Evolutionary conservation across 441 rosid species (phyloP).

Genomic region (Arabidopsis hybrid): DNA sequence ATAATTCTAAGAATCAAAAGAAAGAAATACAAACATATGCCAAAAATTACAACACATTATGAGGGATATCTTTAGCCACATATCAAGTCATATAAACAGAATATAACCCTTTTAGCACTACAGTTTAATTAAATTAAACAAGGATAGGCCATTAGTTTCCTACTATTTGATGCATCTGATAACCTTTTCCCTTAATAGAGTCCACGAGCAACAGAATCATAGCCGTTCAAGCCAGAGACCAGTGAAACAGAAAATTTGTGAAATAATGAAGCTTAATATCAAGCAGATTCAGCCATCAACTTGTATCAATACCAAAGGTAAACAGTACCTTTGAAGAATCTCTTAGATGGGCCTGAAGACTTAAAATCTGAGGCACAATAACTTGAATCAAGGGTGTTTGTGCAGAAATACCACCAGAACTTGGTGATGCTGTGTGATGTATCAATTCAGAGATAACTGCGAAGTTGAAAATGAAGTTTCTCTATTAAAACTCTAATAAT

Average conservation of each 20-base stretch:
- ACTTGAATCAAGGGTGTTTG: slow-evolving; percentile 95
- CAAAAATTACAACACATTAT: slow-evolving; percentile 7
- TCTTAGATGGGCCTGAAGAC: slow-evolving; percentile 76
- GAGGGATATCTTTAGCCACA: slow-evolving; percentile 29
- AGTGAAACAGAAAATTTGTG: too few species aligned
- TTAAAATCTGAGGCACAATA: slow-evolving; percentile 93
- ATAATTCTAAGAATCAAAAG: slow-evolving; percentile 31
- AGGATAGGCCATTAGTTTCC: slow-evolving; percentile 1
- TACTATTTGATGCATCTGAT: slow-evolving; percentile 7
- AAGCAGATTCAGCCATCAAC: slow-evolving; percentile 16
- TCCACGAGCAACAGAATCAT: slow-evolving; percentile 24
- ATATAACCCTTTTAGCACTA: slow-evolving; percentile 8
- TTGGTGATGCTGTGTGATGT: slow-evolving; percentile 80
- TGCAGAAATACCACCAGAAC: slow-evolving; percentile 81
- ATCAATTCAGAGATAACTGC: slow-evolving; percentile 96
- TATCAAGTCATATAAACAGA: slow-evolving; percentile 9
- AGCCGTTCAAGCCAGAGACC: slow-evolving; percentile 15
- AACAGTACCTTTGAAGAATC: slow-evolving; percentile 88
- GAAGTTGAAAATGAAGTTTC: slow-evolving; percentile 38
- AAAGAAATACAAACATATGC: slow-evolving; percentile 23
- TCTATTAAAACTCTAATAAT: slow-evolving; percentile 21
- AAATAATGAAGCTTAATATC: slow-evolving; percentile 12
- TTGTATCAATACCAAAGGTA: slow-evolving; percentile 15
- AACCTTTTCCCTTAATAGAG: neutral
- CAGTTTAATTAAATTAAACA: neutral